Conservation (phyloP, 2,329 filamentous ascomycete genomes). For the Beauveria sp. region DNA sequence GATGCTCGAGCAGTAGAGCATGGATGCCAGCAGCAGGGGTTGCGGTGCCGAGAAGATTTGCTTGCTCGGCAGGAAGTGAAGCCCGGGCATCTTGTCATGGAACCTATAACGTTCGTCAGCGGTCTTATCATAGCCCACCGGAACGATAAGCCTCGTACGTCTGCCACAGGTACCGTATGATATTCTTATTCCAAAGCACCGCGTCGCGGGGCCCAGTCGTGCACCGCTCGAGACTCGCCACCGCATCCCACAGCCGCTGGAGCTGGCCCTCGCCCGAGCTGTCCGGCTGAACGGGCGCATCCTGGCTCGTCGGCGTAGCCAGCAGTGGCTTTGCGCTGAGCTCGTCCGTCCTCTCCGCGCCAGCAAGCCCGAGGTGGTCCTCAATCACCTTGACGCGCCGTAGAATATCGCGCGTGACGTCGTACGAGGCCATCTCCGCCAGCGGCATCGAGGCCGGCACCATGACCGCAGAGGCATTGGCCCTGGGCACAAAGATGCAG, state of each 20-base stretch:
- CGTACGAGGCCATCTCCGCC: conserved; percentile 1
- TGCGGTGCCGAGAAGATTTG: conserved; percentile 34
- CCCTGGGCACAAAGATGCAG: conserved; percentile 33
- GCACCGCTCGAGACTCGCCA: conserved; percentile 21
- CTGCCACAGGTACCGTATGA: conserved; percentile 28
- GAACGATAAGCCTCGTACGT: conserved; percentile 9
- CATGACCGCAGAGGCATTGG: conserved; percentile 25
- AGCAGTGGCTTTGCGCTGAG: background rate
- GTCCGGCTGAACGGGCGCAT: conserved; percentile 13
- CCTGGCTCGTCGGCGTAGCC: conserved; percentile 12
- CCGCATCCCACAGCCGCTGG: conserved; percentile 23
- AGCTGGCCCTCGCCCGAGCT: background rate
- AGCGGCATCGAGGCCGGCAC: background rate
- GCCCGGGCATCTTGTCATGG: conserved; percentile 34
- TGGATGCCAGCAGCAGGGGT: conserved; percentile 35
- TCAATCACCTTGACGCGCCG: conserved; percentile 20
- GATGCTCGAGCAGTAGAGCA: conserved; percentile 34
- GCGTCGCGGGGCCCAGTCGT: conserved; percentile 18
- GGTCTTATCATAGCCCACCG: background rate
- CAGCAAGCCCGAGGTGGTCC: conserved; percentile 18
- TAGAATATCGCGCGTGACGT: conserved; percentile 12
- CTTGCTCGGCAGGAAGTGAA: conserved; percentile 37
- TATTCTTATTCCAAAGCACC: conserved; percentile 24
- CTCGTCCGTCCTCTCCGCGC: background rate
- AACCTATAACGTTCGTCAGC: conserved; percentile 26